Evolutionary conservation across 441 rosid genomes (phyloP).

Genomic region (Adansonia rubrostipa): DNA sequence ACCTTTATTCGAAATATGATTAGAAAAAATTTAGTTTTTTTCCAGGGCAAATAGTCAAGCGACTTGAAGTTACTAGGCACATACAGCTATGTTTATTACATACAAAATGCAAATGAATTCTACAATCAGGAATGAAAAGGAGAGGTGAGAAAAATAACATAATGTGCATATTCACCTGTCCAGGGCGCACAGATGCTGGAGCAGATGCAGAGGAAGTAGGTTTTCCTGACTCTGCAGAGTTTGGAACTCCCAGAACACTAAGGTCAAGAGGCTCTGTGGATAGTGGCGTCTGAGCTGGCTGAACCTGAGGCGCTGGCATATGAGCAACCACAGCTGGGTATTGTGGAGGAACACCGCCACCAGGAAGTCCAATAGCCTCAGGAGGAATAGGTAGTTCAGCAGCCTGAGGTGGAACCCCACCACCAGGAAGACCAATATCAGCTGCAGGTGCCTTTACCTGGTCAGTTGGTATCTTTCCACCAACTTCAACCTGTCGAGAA

Average conservation of each 20-base stretch:
- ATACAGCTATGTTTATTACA: not conserved
- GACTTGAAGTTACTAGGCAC: not conserved
- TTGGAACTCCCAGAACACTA: constrained; percentile 81
- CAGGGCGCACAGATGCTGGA: constrained; percentile 84
- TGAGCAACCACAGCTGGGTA: constrained; percentile 47
- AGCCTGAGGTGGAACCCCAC: constrained; percentile 74
- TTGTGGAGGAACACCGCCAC: constrained; percentile 90
- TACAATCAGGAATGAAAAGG: not conserved
- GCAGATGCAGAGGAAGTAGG: constrained; percentile 56
- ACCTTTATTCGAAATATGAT: constrained; percentile 8
- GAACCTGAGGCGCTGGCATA: constrained; percentile 50
- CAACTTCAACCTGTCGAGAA: constrained; percentile 54
- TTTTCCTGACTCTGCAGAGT: constrained; percentile 69
- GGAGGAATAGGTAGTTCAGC: constrained; percentile 54
- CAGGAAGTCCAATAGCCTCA: constrained; percentile 76
- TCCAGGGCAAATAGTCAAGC: not conserved
- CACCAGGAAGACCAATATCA: constrained; percentile 77
- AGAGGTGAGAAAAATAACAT: not conserved
- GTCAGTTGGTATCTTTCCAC: constrained; percentile 45
- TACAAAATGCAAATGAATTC: not conserved
- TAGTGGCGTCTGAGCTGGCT: constrained; percentile 51
- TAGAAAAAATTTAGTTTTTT: not conserved
- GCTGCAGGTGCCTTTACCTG: constrained; percentile 46
- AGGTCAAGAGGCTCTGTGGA: constrained; percentile 93
- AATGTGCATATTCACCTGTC: constrained; percentile 66